These are phyloP conservation scores for Truncatella angustata DNA, from an alignment of 2,329 filamentous ascomycete genomes.

Conservation along the genomic window DNA sequence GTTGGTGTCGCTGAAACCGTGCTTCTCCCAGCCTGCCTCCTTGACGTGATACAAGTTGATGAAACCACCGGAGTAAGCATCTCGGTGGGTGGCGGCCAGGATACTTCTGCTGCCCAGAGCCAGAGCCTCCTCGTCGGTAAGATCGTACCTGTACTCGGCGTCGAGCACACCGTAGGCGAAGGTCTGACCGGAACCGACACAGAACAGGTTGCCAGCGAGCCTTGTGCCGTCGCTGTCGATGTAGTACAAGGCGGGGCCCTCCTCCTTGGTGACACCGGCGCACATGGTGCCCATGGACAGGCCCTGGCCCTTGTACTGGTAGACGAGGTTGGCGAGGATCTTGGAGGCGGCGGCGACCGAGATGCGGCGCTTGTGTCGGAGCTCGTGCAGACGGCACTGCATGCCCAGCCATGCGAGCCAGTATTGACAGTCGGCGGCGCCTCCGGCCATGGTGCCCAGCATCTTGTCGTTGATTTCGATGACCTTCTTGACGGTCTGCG, in stretches of 20 bases:
- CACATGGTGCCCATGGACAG: conserved; percentile 99
- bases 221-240: conserved; percentile 97
- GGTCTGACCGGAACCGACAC: conserved; percentile 95
- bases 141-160: conserved; percentile 88
- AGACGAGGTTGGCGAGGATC: conserved; percentile 97
- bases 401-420: conserved; percentile 98
- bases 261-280: conserved; percentile 90
- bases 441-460: conserved; percentile 96
- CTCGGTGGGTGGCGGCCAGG: conserved; percentile 90
- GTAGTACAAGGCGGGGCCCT: conserved; percentile 97
- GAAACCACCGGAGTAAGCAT: conserved; percentile 97
- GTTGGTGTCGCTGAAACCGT: conserved; percentile 97
- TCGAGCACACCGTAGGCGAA: conserved; percentile 98
- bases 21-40: conserved; percentile 98
- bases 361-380: conserved; percentile 98
- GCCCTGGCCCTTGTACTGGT: conserved; percentile 98
- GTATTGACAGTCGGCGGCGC: conserved; percentile 98
- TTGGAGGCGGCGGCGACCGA: conserved; percentile 96
- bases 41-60: conserved; percentile 99
- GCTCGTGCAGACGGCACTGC: conserved; percentile 98
- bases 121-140: conserved; percentile 83
- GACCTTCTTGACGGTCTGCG: conserved; percentile 99
- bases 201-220: conserved; percentile 92
- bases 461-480: conserved; percentile 96
- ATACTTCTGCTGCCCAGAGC: conserved; percentile 91